Base-by-base conservation (phyloP, 306 rosid genomes). In the Lotus japonicus region DNA sequence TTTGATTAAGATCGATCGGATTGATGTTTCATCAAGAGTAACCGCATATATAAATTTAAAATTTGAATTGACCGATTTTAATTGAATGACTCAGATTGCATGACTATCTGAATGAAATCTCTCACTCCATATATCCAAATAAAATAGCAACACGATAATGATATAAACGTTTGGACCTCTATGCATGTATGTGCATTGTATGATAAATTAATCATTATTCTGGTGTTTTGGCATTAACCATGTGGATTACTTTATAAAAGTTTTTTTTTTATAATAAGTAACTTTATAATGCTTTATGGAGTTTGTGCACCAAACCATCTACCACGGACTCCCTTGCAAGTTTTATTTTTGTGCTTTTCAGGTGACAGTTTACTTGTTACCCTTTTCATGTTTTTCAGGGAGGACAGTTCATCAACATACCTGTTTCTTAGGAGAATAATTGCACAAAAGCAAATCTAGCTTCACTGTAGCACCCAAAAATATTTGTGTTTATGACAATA, bases 291-390 rank as follows among this genome's bases (percentile, higher is more conserved):
- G 43, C 57, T 56, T 64, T 5, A 12, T 17, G 9, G 41, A 71
- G 69, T 64, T 28, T 64, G 73, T 63, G 39, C 31, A 77, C 36
- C 52, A 45, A 73, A 53, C 43, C 14, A 11, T 48, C 62, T 19
- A 11, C 31, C 13, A 38, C 58, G 44, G 55, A 55, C 35, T 45
- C 31, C 64, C 39, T 13, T 55, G 45, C 16, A 45, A 12, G 11
- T 17, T 50, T 41, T 28, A 12, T 64, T 71, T 64, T 63, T 54
- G 36, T 61, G 60, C 51, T 69, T 69, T 61, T 15, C 11, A 0
- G 60, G 53, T 69, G 67, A 31, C 18, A 23, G 4, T 56, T 11
- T n/a, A 11, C 13, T 23, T 48, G 52, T 21, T 56, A 2, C 3
- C 5, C 15, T 55, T 55, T 50, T 15, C 9, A 35, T 45, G 60